Base-by-base conservation (phyloP, 1,284 basidiomycete genomes). In the Polyporus tsugae region DNA sequence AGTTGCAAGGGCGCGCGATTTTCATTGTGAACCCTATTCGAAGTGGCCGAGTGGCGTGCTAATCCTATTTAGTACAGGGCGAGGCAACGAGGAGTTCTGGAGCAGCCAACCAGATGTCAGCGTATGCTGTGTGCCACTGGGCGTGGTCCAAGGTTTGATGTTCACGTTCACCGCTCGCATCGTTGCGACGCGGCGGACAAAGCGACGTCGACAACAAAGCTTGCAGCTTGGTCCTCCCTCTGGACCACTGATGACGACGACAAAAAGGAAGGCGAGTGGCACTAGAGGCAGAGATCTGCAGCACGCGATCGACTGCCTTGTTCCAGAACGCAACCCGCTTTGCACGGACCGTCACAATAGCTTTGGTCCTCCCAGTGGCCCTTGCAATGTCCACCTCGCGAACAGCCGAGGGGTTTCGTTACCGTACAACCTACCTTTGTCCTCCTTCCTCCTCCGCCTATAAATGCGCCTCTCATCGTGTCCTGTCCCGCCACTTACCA, bases 241-340 rank as follows among this genome's bases (percentile, higher is more conserved):
- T 46, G 7, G 44, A 46, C 44, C 44, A 38, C 62, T 42, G 46
- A 62, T 64, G 52, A 64, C 53, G 49, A 36, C 66, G 59, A 68
- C 64, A 72, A 69, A 72, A 72, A 71, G 70, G 62, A 72, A 69
- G 63, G 67, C 63, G 63, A 65, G 65, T 60, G 44, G 44, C 44
- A 46, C 44, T 2, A 46, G 58, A 59, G 61, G 65, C 68, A 66
- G 61, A 63, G 70, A 72, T 69, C 70, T 67, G 46, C 29, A 60
- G 38, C n/a, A 36, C 55, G 57, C 35, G 70, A 72, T 72, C 53
- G 19, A 62, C 41, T 38, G 60, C 68, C 68, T 72, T 69, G 68
- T 72, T 62, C 64, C 53, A 63, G 44, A 46, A 46, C 11, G n/a
- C 67, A 67, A 64, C 53, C 65, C 49, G 64, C 68, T 66, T 46